Base-by-base conservation (phyloP, 768 basidiomycete species). In the Naganishia friedmannii region DNA sequence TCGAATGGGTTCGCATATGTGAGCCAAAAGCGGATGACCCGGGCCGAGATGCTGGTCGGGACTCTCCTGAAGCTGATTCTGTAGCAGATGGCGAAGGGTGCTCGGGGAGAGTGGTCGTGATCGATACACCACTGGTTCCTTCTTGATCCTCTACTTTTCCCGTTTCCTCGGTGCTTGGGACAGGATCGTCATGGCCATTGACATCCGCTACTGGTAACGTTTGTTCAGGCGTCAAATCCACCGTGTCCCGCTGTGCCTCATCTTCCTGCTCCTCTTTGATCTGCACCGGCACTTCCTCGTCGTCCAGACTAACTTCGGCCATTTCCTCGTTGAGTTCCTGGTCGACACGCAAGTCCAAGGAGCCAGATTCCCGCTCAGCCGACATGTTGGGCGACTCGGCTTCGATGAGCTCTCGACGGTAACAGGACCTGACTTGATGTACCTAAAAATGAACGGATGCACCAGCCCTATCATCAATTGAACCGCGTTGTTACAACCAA, bases 231-330 rank as follows among this genome's bases (percentile, higher is more conserved):
- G 57, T 5, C 31, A 13, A 8, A 12, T 39, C 32, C 3, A 34
- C 32, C 57, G 57, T 58, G 7, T 58, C 34, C 31, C 6, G 31
- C 21, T 63, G 21, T 34, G 1, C 13, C 6, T 51, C 1, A 8
- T 17, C 15, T 10, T 42, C 48, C 5, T 53, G 66, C 53, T 45
- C 60, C 12, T 46, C 60, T 13, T 26, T 23, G n/a, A 51, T 51
- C 48, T 63, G 39, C 26, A 46, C 60, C 26, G n/a, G 7, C 42
- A 28, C 42, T 29, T 63, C 60, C 42, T 37, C 37, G 23, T 63
- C 60, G 32, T 63, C 26, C 42, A 63, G 32, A 42, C 60, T 63
- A 28, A 63, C 60, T 17, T 63, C 60, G n/a, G 60, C 60, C 60
- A 63, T 63, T 26, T 63, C 60, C 23, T 42, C 60, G 34, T 23